These are phyloP conservation scores for Talaromyces ruber DNA, from an alignment of 495 filamentous ascomycete species.

Conservation along the genomic window DNA sequence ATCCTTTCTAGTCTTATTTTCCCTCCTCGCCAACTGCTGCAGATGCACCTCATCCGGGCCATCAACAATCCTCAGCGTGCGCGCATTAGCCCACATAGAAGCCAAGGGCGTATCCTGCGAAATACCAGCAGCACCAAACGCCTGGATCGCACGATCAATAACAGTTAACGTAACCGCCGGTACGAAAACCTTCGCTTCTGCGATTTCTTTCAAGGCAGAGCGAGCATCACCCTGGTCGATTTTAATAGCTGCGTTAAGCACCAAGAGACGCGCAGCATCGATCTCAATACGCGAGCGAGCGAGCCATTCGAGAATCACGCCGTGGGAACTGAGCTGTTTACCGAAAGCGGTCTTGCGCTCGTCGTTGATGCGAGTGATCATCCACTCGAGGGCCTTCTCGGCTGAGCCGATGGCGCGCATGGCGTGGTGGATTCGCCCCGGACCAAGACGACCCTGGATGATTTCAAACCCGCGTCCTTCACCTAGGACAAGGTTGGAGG, in stretches of 20 bases:
- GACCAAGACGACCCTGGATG: slow-evolving; percentile 86
- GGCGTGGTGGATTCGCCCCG: slow-evolving; percentile 88
- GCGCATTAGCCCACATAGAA: slow-evolving; percentile 73
- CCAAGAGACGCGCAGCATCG: slow-evolving; percentile 75
- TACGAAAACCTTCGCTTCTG: slow-evolving; percentile 78
- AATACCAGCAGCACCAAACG: slow-evolving; percentile 77
- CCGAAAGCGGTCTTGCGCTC: slow-evolving; percentile 79
- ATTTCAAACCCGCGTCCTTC: slow-evolving; percentile 94
- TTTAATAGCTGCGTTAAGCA: slow-evolving; percentile 83
- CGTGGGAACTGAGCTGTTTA: slow-evolving; percentile 69
- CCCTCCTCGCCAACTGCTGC: slow-evolving; percentile 79
- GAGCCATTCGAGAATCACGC: slow-evolving; percentile 90
- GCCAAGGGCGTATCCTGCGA: slow-evolving; percentile 88
- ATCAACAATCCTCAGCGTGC: slow-evolving; percentile 79
- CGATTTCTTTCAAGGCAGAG: slow-evolving; percentile 73
- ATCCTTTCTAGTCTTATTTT: slow-evolving; percentile 62
- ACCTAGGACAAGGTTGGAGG: slow-evolving; percentile 71
- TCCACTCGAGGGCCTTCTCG: slow-evolving; percentile 78
- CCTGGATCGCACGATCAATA: slow-evolving; percentile 82
- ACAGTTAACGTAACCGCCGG: slow-evolving; percentile 68
- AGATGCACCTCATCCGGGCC: slow-evolving; percentile 92
- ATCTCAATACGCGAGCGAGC: slow-evolving; percentile 85
- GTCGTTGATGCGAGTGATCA: slow-evolving; percentile 85
- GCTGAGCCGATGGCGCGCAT: slow-evolving; percentile 87
- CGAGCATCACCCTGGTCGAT: slow-evolving; percentile 79